Base-by-base conservation (phyloP, 2,329 filamentous ascomycete genomes). In the Fusarium subtropicale region DNA sequence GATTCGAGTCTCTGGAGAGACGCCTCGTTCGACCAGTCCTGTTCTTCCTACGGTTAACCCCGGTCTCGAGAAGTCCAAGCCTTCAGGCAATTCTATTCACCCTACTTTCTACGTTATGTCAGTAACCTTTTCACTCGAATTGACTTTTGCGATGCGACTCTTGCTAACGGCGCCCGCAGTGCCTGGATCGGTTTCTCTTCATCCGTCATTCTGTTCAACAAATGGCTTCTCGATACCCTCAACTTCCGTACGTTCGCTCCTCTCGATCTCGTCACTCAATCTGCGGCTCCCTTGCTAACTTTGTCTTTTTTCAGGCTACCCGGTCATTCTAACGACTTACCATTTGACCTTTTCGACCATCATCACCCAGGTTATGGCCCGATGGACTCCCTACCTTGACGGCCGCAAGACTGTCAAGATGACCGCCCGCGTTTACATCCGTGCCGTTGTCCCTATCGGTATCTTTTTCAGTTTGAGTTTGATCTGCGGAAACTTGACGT, bases 171-270 rank as follows among this genome's bases (percentile, higher is more conserved):
- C 34, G 18, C 38, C n/a, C 55, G 42, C 80, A 97, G 94, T 75
- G 86, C 90, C 74, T 99, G 96, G 96, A 98, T 99, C 78, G 85
- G 90, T 63, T 86, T 97, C 80, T 97, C 93, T 77, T 97, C 94
- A 44, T 93, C 91, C 75, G 94, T 98, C 78, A 99, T 99, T 79
- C 86, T 99, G 67, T 98, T 97, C 91, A 98, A 99, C 90, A 99
- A 99, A 88, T 97, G 93, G 89, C 93, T 99, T 76, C 87, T 98
- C 68, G 90, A 95, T 76, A 94, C 91, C 39, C 87, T 91, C 68
- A 87, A 92, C 69, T 97, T 97, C 85, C 88, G 81, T 83, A 81
- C 72, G 81, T 74, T 46, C 16, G 53, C 22, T 74, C 36, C n/a
- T 51, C 22, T 51, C 22, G 39, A 55, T 44, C 16, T 39, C 51